A percentile compares a stretch with the other conserved stretches of the same genome.
phyloP scores from a whole-genome alignment of 345 rosid genomes.

The Euclidium syriacum region DNA sequence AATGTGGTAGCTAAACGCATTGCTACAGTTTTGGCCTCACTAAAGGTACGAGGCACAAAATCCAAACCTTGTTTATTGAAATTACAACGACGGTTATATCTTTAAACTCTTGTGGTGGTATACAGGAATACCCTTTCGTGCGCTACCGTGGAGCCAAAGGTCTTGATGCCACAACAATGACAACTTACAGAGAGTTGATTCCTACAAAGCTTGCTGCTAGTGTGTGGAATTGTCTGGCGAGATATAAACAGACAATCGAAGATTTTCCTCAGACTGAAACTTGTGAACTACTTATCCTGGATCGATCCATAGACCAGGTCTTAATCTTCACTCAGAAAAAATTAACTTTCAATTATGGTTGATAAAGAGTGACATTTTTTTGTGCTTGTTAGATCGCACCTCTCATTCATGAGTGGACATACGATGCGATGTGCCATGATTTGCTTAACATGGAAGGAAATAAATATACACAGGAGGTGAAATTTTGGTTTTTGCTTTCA shows the following conservation, averaged over 20 bases:
- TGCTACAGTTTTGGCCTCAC: constrained; percentile 91
- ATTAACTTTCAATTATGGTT: neutral
- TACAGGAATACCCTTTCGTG: constrained; percentile 88
- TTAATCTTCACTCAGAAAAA: constrained; percentile 2
- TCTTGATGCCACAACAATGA: constrained; percentile 90
- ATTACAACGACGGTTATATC: constrained; percentile 6
- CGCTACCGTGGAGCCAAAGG: constrained; percentile 90
- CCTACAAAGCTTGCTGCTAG: constrained; percentile 98
- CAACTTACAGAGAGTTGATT: constrained; percentile 79
- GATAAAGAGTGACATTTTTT: constrained; percentile 6
- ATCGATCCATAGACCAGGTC: constrained; percentile 96
- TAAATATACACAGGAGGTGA: constrained; percentile 88
- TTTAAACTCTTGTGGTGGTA: constrained; percentile 11
- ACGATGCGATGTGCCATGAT: constrained; percentile 98
- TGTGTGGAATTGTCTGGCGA: constrained; percentile 77
- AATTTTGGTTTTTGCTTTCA: constrained; percentile 17
- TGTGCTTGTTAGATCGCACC: constrained; percentile 76
- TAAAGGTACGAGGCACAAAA: constrained; percentile 54
- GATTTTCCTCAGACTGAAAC: constrained; percentile 90
- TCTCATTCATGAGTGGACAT: constrained; percentile 98
- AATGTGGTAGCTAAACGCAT: constrained; percentile 84
- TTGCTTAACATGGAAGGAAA: constrained; percentile 87
- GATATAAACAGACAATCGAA: constrained; percentile 61
- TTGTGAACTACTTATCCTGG: constrained; percentile 87
- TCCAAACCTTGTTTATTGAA: constrained; percentile 17